Percentiles rank a stretch among this genome's conserved stretches.
These are phyloP conservation scores for Penicillium sp. DNA, from an alignment of 2,329 filamentous ascomycete genomes.

Conservation along the genomic window DNA sequence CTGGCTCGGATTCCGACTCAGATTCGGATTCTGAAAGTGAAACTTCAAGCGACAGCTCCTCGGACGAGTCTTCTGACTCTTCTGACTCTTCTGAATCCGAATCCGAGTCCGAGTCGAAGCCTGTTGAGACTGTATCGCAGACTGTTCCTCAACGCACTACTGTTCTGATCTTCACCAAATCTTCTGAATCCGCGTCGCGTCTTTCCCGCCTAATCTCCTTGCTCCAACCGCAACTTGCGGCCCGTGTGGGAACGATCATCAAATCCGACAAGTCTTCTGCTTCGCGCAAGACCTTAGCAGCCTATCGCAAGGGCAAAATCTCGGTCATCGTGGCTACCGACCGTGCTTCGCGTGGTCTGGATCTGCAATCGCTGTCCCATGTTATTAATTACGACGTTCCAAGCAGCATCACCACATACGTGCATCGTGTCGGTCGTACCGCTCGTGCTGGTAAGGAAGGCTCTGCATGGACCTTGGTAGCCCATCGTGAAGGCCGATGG, in stretches of 20 bases:
- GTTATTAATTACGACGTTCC: slow-evolving; percentile 96
- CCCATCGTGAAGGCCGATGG: slow-evolving; percentile 82
- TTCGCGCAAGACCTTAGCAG: slow-evolving; percentile 68
- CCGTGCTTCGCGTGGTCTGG: slow-evolving; percentile 88
- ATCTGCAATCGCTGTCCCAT: slow-evolving; percentile 76
- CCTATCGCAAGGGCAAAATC: slow-evolving; percentile 66
- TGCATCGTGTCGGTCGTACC: slow-evolving; percentile 90
- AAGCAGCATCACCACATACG: slow-evolving; percentile 76
- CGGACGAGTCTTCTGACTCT: slow-evolving; percentile 21
- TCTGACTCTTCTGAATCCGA: slow-evolving; percentile 33
- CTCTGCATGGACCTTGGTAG: slow-evolving; percentile 83
- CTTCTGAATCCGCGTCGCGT: slow-evolving; percentile 84
- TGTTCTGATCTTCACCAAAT: slow-evolving; percentile 85
- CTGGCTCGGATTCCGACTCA: slow-evolving; percentile 30
- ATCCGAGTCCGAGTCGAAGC: slow-evolving; percentile 34
- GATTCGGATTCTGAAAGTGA: slow-evolving; percentile 26
- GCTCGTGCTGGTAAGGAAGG: slow-evolving; percentile 78
- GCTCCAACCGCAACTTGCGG: slow-evolving; percentile 63
- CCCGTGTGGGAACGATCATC: slow-evolving; percentile 70
- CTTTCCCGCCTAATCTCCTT: slow-evolving; percentile 78
- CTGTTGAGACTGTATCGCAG: slow-evolving; percentile 32
- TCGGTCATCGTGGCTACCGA: slow-evolving; percentile 87
- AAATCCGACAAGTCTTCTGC: slow-evolving; percentile 76
- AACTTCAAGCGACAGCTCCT: slow-evolving; percentile 4
- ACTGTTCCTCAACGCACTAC: slow-evolving; percentile 36